These are phyloP conservation scores for Pythium scleroteichum DNA, from an alignment of 352 stramenopile genomes.

Conservation along the genomic window DNA sequence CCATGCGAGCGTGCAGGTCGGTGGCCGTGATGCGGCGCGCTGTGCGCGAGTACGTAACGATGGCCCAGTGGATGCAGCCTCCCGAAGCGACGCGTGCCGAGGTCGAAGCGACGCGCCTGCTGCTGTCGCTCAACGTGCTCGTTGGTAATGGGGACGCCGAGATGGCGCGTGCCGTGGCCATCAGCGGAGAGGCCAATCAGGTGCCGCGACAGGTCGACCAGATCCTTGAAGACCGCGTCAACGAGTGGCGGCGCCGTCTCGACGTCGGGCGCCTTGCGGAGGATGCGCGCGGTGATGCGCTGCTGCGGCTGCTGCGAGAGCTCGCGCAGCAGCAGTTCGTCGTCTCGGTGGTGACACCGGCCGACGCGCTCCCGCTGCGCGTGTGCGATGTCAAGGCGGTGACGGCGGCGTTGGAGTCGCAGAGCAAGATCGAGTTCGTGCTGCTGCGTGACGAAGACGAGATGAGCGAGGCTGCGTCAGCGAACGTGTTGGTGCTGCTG, in stretches of 20 bases:
- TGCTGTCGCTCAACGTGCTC: conserved; percentile 27
- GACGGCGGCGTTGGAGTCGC: conserved; percentile 6
- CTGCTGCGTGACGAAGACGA: conserved; percentile 45
- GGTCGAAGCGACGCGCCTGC: conserved; percentile 10
- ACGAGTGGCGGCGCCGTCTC: conserved; percentile 11
- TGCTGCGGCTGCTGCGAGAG: conserved; percentile 12
- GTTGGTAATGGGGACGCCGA: conserved; percentile 6
- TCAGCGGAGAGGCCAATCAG: conserved; percentile 14
- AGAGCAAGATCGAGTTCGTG: conserved; percentile 35
- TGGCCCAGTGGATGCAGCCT: conserved; percentile 24
- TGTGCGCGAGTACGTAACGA: conserved; percentile 21
- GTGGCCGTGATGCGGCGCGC: conserved; percentile 19
- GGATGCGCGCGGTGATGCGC: conserved; percentile 1
- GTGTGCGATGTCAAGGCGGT: neutral
- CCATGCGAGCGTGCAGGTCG: conserved; percentile 1
- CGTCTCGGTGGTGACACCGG: conserved; percentile 30
- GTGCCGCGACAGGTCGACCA: conserved; percentile 11
- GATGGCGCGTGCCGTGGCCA: conserved; percentile 20
- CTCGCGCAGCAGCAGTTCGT: conserved; percentile 21
- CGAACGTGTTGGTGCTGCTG: conserved; percentile 33
- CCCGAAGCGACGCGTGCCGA: conserved; percentile 3
- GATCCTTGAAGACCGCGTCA: conserved; percentile 19
- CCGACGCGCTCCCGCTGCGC: conserved; percentile 19
- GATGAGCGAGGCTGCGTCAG: conserved; percentile 16
- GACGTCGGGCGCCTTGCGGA: neutral